Conservation (phyloP, 1,139 yeast genomes). For the Citeromyces hawaiiensis region DNA sequence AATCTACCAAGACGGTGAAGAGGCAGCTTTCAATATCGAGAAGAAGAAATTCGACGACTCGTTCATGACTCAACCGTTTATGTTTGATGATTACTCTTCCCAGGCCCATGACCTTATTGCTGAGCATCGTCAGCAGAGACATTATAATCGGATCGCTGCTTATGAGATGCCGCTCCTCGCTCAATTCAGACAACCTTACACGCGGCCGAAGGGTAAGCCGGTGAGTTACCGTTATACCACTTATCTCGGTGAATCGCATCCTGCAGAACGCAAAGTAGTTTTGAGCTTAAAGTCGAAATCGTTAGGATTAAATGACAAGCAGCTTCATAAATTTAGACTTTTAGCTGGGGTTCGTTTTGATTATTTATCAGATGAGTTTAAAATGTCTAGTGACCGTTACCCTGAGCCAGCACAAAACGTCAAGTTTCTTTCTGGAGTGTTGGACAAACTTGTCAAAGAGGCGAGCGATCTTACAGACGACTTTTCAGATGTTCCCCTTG, state of each 20-base stretch:
- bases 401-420: constrained; percentile 82
- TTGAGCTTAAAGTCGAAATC: constrained; percentile 40
- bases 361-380: constrained; percentile 40
- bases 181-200: constrained; percentile 56
- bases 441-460: constrained; percentile 46
- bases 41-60: constrained; percentile 12
- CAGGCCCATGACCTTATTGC: constrained; percentile 46
- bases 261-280: constrained; percentile 59
- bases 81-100: constrained; percentile 47
- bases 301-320: constrained; percentile 35
- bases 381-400: constrained; percentile 49
- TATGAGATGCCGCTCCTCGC: constrained; percentile 82
- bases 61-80: constrained; percentile 18
- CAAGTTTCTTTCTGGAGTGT: constrained; percentile 50
- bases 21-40: constrained; percentile 4
- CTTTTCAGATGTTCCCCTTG: constrained; percentile 72
- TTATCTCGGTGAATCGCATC: constrained; percentile 54
- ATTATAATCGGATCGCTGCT: constrained; percentile 71
- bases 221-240: constrained; percentile 58
- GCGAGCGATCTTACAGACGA: constrained; percentile 52
- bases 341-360: constrained; percentile 74
- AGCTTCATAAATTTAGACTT: constrained; percentile 63
- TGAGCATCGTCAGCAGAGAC: constrained; percentile 49
- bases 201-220: constrained; percentile 31
- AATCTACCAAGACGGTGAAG: constrained; percentile 6